Percentiles rank a stretch among this genome's conserved stretches.
phyloP scores from a whole-genome alignment of 768 basidiomycete genomes.

The Phaeotremella skinneri region DNA sequence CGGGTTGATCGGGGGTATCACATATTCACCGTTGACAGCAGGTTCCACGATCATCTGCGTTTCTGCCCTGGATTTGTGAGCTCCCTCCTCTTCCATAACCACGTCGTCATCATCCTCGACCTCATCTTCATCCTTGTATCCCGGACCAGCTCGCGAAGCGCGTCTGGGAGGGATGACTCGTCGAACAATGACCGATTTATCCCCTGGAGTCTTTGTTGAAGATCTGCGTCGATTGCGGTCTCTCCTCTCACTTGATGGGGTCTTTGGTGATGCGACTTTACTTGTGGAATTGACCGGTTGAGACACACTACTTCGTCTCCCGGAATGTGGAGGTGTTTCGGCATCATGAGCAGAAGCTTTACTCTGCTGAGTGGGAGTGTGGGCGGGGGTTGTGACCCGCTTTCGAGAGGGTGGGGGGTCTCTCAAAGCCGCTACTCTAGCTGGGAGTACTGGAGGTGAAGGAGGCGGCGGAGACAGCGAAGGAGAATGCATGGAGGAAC shows the following conservation, averaged over 20 bases:
- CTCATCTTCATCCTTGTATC: not conserved
- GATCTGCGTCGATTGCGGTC: not conserved
- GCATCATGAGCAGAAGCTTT: too few species aligned
- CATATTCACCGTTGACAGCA: constrained; percentile 3
- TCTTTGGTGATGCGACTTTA: too few species aligned
- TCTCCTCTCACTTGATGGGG: too few species aligned
- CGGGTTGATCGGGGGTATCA: constrained; percentile 10
- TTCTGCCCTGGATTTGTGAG: not conserved
- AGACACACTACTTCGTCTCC: too few species aligned
- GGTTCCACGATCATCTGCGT: not conserved
- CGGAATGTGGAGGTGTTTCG: too few species aligned
- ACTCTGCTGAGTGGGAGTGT: too few species aligned
- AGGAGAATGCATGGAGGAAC: constrained; percentile 13
- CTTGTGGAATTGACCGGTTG: too few species aligned
- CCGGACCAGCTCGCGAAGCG: not conserved
- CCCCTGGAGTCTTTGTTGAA: not conserved
- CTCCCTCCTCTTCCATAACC: not conserved
- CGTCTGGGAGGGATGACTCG: not conserved
- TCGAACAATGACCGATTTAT: not conserved
- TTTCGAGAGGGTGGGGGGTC: constrained; percentile 11
- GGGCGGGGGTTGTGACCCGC: too few species aligned
- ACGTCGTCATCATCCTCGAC: not conserved
- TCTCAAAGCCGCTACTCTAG: constrained; percentile 30
- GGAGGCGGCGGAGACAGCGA: constrained; percentile 25
- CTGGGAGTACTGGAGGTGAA: constrained; percentile 19